A percentile compares a stretch with the other conserved stretches of the same genome.
Evolutionary conservation across 805 yeast species (phyloP).

Genomic region (Jamesozyma lodderae): DNA sequence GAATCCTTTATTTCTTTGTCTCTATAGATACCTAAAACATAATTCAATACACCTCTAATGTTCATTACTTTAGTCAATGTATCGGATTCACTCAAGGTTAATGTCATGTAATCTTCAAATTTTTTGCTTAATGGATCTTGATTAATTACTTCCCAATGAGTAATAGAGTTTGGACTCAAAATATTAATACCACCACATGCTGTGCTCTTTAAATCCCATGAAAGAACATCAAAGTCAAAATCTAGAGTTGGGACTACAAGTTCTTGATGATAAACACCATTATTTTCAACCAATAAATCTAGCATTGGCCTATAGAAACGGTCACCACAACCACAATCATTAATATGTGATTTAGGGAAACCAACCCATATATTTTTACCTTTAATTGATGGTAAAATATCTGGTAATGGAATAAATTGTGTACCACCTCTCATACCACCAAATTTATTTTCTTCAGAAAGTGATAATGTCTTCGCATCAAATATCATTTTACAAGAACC

Average conservation of each 20-base stretch:
- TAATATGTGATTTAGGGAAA: conserved; percentile 14
- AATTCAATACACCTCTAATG: conserved; percentile 32
- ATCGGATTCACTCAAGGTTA: conserved; percentile 35
- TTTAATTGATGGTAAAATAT: conserved; percentile 10
- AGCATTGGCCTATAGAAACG: conserved; percentile 15
- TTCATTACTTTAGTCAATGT: conserved; percentile 29
- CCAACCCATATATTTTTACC: conserved; percentile 17
- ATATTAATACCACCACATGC: conserved; percentile 11
- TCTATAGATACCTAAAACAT: conserved; percentile 29
- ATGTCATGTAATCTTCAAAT: conserved; percentile 32
- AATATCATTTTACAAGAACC: conserved; percentile 14
- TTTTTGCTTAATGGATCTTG: conserved; percentile 10
- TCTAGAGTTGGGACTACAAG: conserved; percentile 12
- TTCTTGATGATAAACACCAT: conserved; percentile 16
- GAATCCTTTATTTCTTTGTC: conserved; percentile 11
- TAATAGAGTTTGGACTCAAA: conserved; percentile 15
- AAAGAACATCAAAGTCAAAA: conserved; percentile 10
- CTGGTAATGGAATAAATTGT: conserved; percentile 14
- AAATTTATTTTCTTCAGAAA: conserved; percentile 8
- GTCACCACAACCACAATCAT: conserved; percentile 15
- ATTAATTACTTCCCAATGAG: conserved; percentile 13
- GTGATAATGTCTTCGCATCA: conserved; percentile 8
- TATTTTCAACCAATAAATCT: conserved; percentile 10
- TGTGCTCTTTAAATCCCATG: conserved; percentile 12
- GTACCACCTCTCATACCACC: conserved; percentile 19